phyloP scores from a whole-genome alignment of 345 rosid genomes.

The Pistacia atlantica region DNA sequence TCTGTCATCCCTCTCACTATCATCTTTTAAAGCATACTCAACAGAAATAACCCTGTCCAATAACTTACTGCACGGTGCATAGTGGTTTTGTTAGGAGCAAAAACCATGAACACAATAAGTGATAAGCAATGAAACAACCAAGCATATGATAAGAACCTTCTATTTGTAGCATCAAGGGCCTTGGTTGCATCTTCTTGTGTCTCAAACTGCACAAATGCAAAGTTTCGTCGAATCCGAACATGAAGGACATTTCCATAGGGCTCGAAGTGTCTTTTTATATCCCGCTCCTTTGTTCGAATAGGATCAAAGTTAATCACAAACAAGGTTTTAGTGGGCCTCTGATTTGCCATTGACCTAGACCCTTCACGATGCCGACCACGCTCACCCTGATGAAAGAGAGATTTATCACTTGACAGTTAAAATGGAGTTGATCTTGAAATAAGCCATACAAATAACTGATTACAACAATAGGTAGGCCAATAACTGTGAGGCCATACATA shows the following conservation, averaged over 20 bases:
- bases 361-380: slow-evolving; percentile 74
- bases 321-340: slow-evolving; percentile 85
- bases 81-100: neutral
- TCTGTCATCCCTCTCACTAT: slow-evolving; percentile 66
- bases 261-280: slow-evolving; percentile 77
- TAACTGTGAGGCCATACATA: neutral
- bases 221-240: slow-evolving; percentile 75
- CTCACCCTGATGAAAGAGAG: slow-evolving; percentile 52
- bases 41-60: slow-evolving; percentile 81
- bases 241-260: slow-evolving; percentile 71
- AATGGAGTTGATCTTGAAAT: neutral
- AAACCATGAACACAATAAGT: neutral
- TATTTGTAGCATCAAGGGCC: slow-evolving; percentile 75
- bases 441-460: neutral
- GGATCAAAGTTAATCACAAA: slow-evolving; percentile 91
- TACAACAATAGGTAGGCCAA: neutral
- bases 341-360: slow-evolving; percentile 46
- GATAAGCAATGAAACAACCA: neutral
- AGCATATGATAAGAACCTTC: slow-evolving; percentile 47
- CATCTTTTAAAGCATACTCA: slow-evolving; percentile 87
- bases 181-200: slow-evolving; percentile 84
- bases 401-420: neutral
- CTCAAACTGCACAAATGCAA: slow-evolving; percentile 83
- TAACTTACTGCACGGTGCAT: slow-evolving; percentile 56
- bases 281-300: slow-evolving; percentile 64